Evolutionary conservation across 164 flowering plant species (phyloP).

Genomic region (Aristolochia contorta): DNA sequence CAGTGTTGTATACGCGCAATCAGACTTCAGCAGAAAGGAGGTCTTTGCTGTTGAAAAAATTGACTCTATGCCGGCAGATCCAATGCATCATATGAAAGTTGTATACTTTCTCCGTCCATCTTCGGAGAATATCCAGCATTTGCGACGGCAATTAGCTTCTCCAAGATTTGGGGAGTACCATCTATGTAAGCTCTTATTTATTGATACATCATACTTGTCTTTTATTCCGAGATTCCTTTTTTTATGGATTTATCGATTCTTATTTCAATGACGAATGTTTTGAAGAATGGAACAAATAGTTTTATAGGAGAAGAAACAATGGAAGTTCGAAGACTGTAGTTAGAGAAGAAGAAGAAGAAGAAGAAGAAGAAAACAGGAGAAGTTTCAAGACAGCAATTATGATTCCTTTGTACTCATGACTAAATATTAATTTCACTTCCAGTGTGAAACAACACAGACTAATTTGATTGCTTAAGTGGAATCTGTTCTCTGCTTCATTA

Average conservation of each 20-base stretch:
- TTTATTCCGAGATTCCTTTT: neutral
- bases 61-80: constrained; percentile 66
- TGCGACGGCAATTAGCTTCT: constrained; percentile 64
- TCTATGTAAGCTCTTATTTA: constrained; percentile 46
- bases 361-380: no score
- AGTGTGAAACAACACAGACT: no score
- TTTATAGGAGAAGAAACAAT: no score
- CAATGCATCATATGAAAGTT: constrained; percentile 96
- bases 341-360: no score
- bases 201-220: neutral
- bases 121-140: constrained; percentile 61
- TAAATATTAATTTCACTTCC: no score
- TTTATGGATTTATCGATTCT: neutral
- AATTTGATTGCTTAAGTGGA: no score
- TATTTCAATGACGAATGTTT: neutral
- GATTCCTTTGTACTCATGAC: no score
- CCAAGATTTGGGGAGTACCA: constrained; percentile 97
- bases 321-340: no score
- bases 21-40: constrained; percentile 87
- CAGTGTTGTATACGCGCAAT: constrained; percentile 92
- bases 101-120: constrained; percentile 84
- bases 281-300: no score
- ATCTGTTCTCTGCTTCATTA: no score
- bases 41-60: constrained; percentile 86
- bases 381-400: no score